phyloP scores from a whole-genome alignment of 2,329 filamentous ascomycete genomes.

The Aspergillus sp. region DNA sequence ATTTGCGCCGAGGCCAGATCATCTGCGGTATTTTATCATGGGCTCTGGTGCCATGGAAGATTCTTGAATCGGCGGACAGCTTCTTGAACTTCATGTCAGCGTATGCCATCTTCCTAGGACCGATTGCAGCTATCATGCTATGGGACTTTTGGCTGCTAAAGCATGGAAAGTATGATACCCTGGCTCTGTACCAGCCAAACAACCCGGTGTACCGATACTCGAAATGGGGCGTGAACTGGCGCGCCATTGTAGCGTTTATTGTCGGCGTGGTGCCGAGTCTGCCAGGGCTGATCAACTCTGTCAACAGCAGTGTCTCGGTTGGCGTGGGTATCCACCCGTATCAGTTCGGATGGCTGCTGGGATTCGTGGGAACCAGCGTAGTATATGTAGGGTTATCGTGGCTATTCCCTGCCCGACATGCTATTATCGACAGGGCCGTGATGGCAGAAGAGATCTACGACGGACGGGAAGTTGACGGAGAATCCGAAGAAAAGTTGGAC shows the following conservation, averaged over 20 bases:
- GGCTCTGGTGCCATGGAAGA: slow-evolving; percentile 67
- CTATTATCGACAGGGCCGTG: slow-evolving; percentile 46
- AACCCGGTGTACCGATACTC: slow-evolving; percentile 55
- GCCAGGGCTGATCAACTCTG: slow-evolving; percentile 54
- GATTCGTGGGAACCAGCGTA: slow-evolving; percentile 58
- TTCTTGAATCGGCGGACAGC: slow-evolving; percentile 58
- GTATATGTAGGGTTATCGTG: slow-evolving; percentile 57
- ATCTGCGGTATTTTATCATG: slow-evolving; percentile 59
- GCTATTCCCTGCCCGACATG: slow-evolving; percentile 53
- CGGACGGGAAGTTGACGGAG: slow-evolving; percentile 11
- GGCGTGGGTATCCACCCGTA: slow-evolving; percentile 59
- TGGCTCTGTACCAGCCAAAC: slow-evolving; percentile 53
- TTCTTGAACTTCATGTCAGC: slow-evolving; percentile 68
- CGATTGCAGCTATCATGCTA: slow-evolving; percentile 62
- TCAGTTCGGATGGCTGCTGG: slow-evolving; percentile 67
- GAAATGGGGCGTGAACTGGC: slow-evolving; percentile 58
- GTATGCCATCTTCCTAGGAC: slow-evolving; percentile 65
- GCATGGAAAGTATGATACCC: slow-evolving; percentile 50
- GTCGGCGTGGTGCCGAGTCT: slow-evolving; percentile 58
- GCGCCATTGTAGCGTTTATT: slow-evolving; percentile 60
- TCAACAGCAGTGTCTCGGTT: slow-evolving; percentile 39
- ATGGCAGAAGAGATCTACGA: slow-evolving; percentile 42
- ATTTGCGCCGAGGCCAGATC: slow-evolving; percentile 59
- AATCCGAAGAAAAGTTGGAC: slow-evolving; percentile 6
- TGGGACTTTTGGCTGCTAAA: slow-evolving; percentile 64